These are phyloP conservation scores for Diaporthe eres DNA, from an alignment of 2,329 filamentous ascomycete species.

Conservation along the genomic window DNA sequence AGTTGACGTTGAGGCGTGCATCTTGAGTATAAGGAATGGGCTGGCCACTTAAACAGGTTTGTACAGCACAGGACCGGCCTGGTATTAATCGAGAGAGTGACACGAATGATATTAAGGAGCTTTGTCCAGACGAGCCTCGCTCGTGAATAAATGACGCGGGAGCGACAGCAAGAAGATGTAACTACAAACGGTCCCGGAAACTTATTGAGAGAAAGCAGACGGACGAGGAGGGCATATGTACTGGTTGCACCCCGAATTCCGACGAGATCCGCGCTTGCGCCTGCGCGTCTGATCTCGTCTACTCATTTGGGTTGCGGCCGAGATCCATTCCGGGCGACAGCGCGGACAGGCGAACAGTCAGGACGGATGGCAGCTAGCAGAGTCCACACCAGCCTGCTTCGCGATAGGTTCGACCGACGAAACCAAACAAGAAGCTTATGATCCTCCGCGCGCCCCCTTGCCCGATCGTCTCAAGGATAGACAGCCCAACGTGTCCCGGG, in stretches of 20 bases:
- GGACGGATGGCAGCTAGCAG: conserved; percentile 24
- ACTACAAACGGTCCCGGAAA: conserved; percentile 1
- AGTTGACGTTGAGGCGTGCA: conserved; percentile 20
- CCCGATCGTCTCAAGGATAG: conserved; percentile 20
- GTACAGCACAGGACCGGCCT: conserved; percentile 25
- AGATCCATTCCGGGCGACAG: conserved; percentile 28
- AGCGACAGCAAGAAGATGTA: conserved; percentile 25
- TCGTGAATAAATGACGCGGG: conserved; percentile 18
- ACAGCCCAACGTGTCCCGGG: conserved; percentile 12
- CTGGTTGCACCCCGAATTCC: conserved; percentile 27
- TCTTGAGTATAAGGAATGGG: conserved; percentile 20
- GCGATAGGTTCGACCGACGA: conserved; percentile 27
- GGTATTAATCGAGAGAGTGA: conserved; percentile 27
- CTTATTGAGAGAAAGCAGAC: background rate
- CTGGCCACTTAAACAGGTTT: conserved; percentile 3
- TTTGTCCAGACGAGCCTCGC: conserved; percentile 34
- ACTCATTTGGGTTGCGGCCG: conserved; percentile 21
- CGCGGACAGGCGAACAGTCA: conserved; percentile 15
- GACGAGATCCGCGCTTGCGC: conserved; percentile 26
- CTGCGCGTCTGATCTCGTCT: conserved; percentile 15
- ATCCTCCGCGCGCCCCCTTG: conserved; percentile 22
- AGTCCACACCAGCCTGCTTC: conserved; percentile 20
- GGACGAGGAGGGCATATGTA: conserved; percentile 24
- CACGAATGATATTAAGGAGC: conserved; percentile 24
- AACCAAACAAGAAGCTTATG: conserved; percentile 33